Conservation (phyloP, 768 basidiomycete genomes). For the Boletus tomentosulus region DNA sequence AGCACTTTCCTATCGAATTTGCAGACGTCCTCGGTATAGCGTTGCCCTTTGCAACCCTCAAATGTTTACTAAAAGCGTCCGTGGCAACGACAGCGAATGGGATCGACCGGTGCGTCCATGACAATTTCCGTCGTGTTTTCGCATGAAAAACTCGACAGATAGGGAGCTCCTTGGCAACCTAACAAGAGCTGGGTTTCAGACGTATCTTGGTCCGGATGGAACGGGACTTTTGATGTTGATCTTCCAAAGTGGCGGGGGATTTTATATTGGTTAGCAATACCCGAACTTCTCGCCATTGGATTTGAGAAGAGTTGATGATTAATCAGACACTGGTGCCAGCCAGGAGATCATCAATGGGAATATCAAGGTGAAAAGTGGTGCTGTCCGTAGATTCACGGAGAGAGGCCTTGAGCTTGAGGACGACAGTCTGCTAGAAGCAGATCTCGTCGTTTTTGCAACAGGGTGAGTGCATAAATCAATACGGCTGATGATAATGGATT, state of each 20-base stretch:
- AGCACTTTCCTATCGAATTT: constrained; percentile 23
- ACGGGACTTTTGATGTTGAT: constrained; percentile 32
- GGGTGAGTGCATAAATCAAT: constrained; percentile 19
- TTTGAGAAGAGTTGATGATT: neutral
- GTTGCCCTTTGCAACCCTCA: constrained; percentile 20
- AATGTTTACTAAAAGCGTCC: constrained; percentile 7
- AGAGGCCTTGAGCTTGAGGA: constrained; percentile 28
- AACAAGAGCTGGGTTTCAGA: constrained; percentile 34
- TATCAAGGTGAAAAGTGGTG: constrained; percentile 47
- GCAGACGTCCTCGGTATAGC: constrained; percentile 22
- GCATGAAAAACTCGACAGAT: neutral
- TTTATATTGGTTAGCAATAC: constrained; percentile 34
- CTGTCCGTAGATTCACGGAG: constrained; percentile 26
- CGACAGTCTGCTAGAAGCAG: constrained; percentile 23
- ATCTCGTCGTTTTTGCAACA: constrained; percentile 33
- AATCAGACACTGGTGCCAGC: constrained; percentile 37
- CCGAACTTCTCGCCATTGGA: neutral
- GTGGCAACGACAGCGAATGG: constrained; percentile 9
- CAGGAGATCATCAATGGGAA: constrained; percentile 44
- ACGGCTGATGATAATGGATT: neutral
- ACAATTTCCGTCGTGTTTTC: neutral
- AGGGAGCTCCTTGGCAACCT: constrained; percentile 40
- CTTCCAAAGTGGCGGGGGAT: constrained; percentile 34
- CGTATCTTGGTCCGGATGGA: constrained; percentile 36
- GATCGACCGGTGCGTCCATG: constrained; percentile 19